phyloP scores from a whole-genome alignment of 345 rosid genomes.

The Lenwebbia sp. region DNA sequence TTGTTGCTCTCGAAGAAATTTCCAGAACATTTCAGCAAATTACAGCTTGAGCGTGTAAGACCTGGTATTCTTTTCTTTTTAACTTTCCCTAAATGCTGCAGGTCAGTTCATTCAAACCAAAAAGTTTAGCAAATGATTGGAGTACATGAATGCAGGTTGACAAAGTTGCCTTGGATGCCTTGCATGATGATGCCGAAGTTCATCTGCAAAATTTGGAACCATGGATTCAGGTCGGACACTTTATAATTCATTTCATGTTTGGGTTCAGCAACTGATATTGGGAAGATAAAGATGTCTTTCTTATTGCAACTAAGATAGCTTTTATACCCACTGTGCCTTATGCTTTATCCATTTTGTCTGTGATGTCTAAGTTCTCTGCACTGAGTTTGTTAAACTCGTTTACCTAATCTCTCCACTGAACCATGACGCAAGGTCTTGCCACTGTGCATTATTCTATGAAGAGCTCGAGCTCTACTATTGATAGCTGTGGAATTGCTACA shows the following conservation, averaged over 20 bases:
- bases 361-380: not conserved
- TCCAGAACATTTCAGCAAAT: conserved; percentile 88
- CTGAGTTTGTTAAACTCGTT: not conserved
- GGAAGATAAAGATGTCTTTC: not conserved
- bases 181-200: conserved; percentile 79
- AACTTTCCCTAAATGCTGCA: not conserved
- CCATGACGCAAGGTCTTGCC: not conserved
- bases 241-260: not conserved
- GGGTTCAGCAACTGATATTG: not conserved
- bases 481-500: not conserved
- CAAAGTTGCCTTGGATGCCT: conserved; percentile 76
- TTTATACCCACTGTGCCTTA: not conserved
- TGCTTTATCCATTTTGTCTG: not conserved
- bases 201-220: conserved; percentile 94
- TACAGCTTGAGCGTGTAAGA: conserved; percentile 96
- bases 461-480: not conserved
- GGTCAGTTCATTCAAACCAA: not conserved
- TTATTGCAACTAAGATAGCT: not conserved
- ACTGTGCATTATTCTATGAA: not conserved
- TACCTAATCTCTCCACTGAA: not conserved
- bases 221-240: conserved; percentile 72
- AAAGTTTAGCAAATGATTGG: not conserved
- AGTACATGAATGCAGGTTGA: conserved; percentile 49
- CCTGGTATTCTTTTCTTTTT: not conserved
- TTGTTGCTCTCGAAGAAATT: conserved; percentile 84